Evolutionary conservation across 2,329 filamentous ascomycete species (phyloP).

Genomic region (Aureobasidium uvarum): DNA sequence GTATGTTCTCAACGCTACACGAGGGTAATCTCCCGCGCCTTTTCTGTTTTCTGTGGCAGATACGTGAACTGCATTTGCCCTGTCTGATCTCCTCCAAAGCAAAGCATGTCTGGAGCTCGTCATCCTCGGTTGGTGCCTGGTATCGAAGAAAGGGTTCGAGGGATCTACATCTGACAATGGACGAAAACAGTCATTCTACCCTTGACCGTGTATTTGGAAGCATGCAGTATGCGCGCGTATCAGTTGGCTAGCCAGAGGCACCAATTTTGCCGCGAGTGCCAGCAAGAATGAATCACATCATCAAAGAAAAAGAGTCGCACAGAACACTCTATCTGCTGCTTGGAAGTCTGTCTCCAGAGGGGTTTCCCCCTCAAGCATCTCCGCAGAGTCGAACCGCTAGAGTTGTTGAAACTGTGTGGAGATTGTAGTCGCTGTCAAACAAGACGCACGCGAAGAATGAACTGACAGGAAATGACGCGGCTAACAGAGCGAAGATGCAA

Average conservation of each 20-base stretch:
- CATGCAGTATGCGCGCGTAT: not conserved
- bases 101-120: not conserved
- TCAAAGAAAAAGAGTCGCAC: not conserved
- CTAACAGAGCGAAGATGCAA: not conserved
- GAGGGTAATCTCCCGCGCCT: not conserved
- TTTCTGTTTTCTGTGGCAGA: not conserved
- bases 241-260: not conserved
- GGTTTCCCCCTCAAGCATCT: not conserved
- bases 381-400: not conserved
- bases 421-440: conserved; percentile 2
- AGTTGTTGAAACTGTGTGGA: conserved; percentile 6
- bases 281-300: not conserved
- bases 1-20: not conserved
- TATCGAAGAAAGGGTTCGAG: not conserved
- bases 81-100: not conserved
- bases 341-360: not conserved
- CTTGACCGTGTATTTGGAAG: conserved; percentile 9
- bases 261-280: not conserved
- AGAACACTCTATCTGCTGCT: conserved; percentile 11
- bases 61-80: not conserved
- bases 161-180: not conserved
- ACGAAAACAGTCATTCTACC: not conserved
- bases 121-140: not conserved
- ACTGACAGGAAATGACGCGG: not conserved
- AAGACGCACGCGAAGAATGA: not conserved